Conservation (phyloP, 2,329 filamentous ascomycete species). For the Colletotrichum sublineola region DNA sequence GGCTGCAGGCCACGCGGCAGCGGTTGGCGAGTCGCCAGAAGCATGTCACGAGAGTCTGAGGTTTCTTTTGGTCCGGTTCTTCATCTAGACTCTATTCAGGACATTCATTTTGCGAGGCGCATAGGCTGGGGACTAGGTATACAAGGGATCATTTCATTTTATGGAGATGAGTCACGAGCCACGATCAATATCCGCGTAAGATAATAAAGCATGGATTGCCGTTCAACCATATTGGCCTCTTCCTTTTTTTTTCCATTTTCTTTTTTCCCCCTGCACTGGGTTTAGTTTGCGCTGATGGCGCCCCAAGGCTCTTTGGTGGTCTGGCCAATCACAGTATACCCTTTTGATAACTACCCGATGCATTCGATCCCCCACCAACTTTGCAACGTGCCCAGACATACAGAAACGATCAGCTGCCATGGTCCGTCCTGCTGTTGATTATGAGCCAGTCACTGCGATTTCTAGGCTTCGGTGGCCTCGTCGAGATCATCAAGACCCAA, state of each 20-base stretch:
- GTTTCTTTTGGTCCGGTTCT: not conserved
- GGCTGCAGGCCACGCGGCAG: constrained; percentile 38
- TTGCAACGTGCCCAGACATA: not conserved
- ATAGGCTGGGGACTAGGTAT: not conserved
- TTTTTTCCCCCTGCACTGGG: too few relatives aligned
- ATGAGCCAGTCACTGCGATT: too few relatives aligned
- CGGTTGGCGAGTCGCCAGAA: constrained; percentile 27
- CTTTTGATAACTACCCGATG: not conserved
- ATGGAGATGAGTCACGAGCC: constrained; percentile 12
- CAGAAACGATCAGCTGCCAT: too few relatives aligned
- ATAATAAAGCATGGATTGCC: not conserved
- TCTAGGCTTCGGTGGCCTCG: too few relatives aligned
- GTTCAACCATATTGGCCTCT: too few relatives aligned
- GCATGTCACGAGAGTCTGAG: constrained; percentile 3
- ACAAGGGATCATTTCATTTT: not conserved
- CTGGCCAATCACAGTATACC: not conserved
- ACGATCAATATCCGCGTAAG: not conserved
- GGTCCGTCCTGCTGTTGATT: too few relatives aligned
- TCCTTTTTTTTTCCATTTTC: too few relatives aligned
- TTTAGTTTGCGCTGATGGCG: not conserved
- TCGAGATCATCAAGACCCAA: too few relatives aligned
- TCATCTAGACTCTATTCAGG: not conserved
- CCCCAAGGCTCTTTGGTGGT: not conserved
- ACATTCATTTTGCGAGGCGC: constrained; percentile 12
- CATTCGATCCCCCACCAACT: not conserved